phyloP scores from a whole-genome alignment of 495 filamentous ascomycete genomes.

The Lasiosphaeria miniovina region DNA sequence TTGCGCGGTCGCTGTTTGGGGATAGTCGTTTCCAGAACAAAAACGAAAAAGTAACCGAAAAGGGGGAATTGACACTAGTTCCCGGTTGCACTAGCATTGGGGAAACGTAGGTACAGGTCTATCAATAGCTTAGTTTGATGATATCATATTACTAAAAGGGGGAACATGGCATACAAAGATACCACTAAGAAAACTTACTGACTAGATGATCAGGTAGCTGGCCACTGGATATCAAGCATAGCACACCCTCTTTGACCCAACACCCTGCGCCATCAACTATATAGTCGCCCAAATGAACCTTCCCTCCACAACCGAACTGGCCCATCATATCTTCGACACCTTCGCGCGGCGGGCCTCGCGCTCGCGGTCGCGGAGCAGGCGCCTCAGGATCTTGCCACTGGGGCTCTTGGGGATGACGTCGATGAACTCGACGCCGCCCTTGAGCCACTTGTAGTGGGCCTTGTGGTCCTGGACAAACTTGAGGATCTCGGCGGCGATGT shows the following conservation, averaged over 20 bases:
- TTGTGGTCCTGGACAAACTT: constrained; percentile 82
- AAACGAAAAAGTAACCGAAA: no score
- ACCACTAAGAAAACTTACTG: no score
- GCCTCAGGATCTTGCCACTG: constrained; percentile 85
- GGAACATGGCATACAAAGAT: no score
- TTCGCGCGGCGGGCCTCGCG: constrained; percentile 62
- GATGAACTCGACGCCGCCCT: constrained; percentile 77
- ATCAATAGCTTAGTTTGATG: no score
- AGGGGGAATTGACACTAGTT: no score
- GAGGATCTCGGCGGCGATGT: constrained; percentile 59
- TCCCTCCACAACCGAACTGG: neutral
- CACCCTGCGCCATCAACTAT: neutral
- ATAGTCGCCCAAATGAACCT: neutral
- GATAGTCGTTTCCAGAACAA: no score
- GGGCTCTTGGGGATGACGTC: constrained; percentile 82
- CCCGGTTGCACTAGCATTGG: no score
- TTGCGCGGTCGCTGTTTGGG: no score
- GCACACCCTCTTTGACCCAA: neutral
- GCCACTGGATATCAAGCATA: no score
- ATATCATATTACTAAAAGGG: no score
- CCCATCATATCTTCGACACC: constrained; percentile 48
- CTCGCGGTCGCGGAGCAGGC: constrained; percentile 77
- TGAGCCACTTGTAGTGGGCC: constrained; percentile 84
- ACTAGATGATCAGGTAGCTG: no score
- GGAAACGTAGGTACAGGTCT: no score